phyloP scores from a whole-genome alignment of 2,329 filamentous ascomycete genomes.

The Cercospora citrullina region DNA sequence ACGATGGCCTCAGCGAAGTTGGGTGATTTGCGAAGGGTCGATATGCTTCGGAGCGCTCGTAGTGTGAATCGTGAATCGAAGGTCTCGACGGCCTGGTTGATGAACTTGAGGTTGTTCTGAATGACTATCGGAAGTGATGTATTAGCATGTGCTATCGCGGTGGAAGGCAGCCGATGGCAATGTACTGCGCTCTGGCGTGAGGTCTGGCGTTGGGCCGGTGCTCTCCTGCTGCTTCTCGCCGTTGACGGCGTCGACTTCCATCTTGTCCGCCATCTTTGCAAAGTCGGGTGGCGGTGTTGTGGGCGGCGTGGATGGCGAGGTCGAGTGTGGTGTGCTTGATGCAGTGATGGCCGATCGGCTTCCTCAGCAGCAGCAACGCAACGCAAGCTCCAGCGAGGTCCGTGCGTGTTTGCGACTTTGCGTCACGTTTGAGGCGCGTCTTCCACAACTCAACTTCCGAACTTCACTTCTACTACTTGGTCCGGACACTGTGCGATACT shows the following conservation, averaged over 20 bases:
- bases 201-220: slow-evolving; percentile 41
- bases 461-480: neutral
- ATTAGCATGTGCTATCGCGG: slow-evolving; percentile 5
- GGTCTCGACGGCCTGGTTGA: slow-evolving; percentile 86
- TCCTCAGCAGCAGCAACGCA: slow-evolving; percentile 3
- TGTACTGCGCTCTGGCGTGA: slow-evolving; percentile 38
- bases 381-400: slow-evolving; percentile 9
- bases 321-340: slow-evolving; percentile 12
- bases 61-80: slow-evolving; percentile 96
- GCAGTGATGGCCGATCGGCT: slow-evolving; percentile 6
- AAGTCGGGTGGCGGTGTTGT: slow-evolving; percentile 12
- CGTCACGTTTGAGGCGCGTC: slow-evolving; percentile 3
- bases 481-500: neutral
- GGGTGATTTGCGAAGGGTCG: slow-evolving; percentile 83
- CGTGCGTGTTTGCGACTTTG: slow-evolving; percentile 8
- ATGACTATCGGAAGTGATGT: slow-evolving; percentile 66
- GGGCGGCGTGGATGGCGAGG: slow-evolving; percentile 4
- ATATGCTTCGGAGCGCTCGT: slow-evolving; percentile 90
- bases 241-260: slow-evolving; percentile 45
- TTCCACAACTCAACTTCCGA: neutral
- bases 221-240: slow-evolving; percentile 45
- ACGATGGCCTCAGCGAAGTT: slow-evolving; percentile 39
- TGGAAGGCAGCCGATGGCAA: slow-evolving; percentile 25
- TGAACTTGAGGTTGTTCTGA: slow-evolving; percentile 85
- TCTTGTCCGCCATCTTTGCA: slow-evolving; percentile 51